phyloP scores from a whole-genome alignment of 2,329 filamentous ascomycete genomes.

The Sporothrix euskadiensis region DNA sequence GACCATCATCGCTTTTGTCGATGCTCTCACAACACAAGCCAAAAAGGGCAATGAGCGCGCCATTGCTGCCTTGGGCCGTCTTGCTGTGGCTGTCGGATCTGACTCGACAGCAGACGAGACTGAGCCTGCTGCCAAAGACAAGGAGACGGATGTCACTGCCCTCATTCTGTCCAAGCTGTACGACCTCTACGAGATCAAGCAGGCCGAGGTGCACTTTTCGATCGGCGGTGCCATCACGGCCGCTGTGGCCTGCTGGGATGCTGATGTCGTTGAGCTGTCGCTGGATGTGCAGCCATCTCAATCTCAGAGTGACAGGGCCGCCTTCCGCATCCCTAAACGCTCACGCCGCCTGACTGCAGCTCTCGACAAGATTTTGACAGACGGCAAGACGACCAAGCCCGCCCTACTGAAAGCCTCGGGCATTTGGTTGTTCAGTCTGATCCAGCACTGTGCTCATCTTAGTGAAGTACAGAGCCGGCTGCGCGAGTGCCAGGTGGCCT shows the following conservation, averaged over 20 bases:
- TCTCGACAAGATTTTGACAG: slow-evolving; percentile 70
- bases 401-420: slow-evolving; percentile 87
- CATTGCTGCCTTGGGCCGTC: slow-evolving; percentile 74
- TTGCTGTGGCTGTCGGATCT: slow-evolving; percentile 56
- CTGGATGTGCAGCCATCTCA: slow-evolving; percentile 60
- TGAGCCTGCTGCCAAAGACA: background rate
- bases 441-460: slow-evolving; percentile 87
- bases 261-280: slow-evolving; percentile 71
- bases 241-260: slow-evolving; percentile 77
- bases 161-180: slow-evolving; percentile 69
- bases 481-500: slow-evolving; percentile 78
- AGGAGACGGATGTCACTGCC: slow-evolving; percentile 43
- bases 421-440: slow-evolving; percentile 89
- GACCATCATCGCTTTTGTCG: slow-evolving; percentile 52
- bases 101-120: background rate
- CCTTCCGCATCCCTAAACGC: slow-evolving; percentile 42
- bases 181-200: slow-evolving; percentile 77
- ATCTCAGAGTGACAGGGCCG: slow-evolving; percentile 24
- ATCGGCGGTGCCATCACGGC: slow-evolving; percentile 86
- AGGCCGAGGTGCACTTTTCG: slow-evolving; percentile 85
- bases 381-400: slow-evolving; percentile 84
- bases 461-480: slow-evolving; percentile 70
- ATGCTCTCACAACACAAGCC: slow-evolving; percentile 65
- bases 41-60: slow-evolving; percentile 81
- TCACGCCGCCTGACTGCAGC: slow-evolving; percentile 52